phyloP scores from a whole-genome alignment of 148 eudicot species.

The Arbutus unedo region DNA sequence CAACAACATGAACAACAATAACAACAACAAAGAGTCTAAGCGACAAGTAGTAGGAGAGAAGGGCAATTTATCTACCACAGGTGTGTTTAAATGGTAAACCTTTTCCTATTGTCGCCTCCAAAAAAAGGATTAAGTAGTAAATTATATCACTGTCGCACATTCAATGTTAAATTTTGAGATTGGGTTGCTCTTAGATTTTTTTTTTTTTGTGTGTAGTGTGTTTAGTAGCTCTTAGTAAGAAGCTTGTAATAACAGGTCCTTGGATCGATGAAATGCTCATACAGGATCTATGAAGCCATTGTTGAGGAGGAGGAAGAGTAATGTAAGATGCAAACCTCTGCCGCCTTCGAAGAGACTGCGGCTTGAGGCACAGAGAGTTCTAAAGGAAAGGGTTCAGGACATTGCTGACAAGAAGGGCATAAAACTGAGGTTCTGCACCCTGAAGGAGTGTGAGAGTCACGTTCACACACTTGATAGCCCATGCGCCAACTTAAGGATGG shows the following conservation, averaged over 20 bases:
- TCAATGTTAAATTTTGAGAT: neutral
- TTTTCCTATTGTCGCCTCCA: neutral
- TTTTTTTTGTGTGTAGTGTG: neutral
- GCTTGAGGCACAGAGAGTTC: conserved; percentile 96
- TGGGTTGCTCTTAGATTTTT: conserved; percentile 11
- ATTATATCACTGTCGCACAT: neutral
- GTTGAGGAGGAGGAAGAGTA: conserved; percentile 65
- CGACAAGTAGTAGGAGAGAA: too few species aligned
- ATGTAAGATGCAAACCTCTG: conserved; percentile 70
- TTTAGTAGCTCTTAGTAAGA: conserved; percentile 50
- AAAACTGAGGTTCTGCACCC: conserved; percentile 83
- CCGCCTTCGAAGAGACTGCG: conserved; percentile 98
- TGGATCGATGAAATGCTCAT: conserved; percentile 86
- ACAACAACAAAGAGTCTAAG: neutral
- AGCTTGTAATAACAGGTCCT: conserved; percentile 78
- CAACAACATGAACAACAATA: too few species aligned
- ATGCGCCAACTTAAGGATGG: conserved; percentile 80
- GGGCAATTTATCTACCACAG: neutral
- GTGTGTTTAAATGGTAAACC: neutral
- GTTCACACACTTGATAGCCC: conserved; percentile 81
- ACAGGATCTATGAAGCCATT: conserved; percentile 85
- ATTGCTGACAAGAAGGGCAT: conserved; percentile 98
- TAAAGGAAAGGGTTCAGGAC: conserved; percentile 98
- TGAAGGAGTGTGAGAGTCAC: conserved; percentile 91
- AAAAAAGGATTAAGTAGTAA: neutral